Base-by-base conservation (phyloP, 1,139 yeast species). In the Hansenula anomala region DNA sequence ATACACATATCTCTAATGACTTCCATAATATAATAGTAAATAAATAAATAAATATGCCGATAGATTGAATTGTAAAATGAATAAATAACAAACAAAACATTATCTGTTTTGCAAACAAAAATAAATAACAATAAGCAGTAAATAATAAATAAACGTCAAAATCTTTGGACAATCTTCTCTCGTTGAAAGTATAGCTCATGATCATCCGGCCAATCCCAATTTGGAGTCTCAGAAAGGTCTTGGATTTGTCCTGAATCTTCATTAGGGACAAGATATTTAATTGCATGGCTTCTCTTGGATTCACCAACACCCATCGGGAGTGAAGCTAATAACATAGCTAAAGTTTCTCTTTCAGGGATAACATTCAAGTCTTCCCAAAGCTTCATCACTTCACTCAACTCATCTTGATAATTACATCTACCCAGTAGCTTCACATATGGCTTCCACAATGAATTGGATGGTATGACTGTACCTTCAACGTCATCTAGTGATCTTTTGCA, bases 331-430 rank as follows among this genome's bases (percentile, higher is more conserved):
- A 72, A 50, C 37, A 60, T 43, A 26, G 64, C 46, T 26, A 78
- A 59, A 1, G 76, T 61, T 11, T 48, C 47, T n/a, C 52, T 49
- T 19, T 61, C 56, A 0, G 90, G 83, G 2, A 49, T 56, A 44
- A 71, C 75, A 14, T 66, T 58, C 16, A 80, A 52, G n/a, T 63
- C 58, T 33, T 75, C 78, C 80, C 89, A 75, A 75, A 80, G 72
- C 28, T 69, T 66, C 28, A 82, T 59, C 9, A 83, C 61, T 24
- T 64, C 69, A 0, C 75, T 60, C 19, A 83, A 54, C 51, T 80
- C 82, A 4, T 69, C 63, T 3, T 63, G 54, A 48, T 78, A 77
- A 13, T 66, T 66, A 37, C 69, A 77, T 38, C 66, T 60, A 3
- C 68, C 67, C 18, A 80, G 61, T 52, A 80, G 61, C 9, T 61